phyloP scores from a whole-genome alignment of 495 filamentous ascomycete species.

The Achaetomiella virescens region DNA sequence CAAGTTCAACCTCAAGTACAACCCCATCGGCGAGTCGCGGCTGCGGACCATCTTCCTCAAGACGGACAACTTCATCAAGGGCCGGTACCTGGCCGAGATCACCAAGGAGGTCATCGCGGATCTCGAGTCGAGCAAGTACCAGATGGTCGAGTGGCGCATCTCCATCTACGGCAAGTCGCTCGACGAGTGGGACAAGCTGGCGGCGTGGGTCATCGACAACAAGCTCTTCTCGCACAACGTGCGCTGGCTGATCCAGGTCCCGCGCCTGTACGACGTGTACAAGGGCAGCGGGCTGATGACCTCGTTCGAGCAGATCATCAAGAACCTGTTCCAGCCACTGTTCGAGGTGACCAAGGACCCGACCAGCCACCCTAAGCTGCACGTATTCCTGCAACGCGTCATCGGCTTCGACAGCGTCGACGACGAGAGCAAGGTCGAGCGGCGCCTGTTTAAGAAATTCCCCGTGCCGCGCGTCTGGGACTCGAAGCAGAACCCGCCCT shows the following conservation, averaged over 20 bases:
- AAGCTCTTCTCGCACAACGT: slow-evolving; percentile 97
- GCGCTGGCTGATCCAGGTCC: slow-evolving; percentile 94
- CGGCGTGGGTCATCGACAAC: slow-evolving; percentile 98
- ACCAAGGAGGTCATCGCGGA: slow-evolving; percentile 98
- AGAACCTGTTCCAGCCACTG: slow-evolving; percentile 87
- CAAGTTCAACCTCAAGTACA: slow-evolving; percentile 99
- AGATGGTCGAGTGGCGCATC: slow-evolving; percentile 99
- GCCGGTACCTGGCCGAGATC: slow-evolving; percentile 92
- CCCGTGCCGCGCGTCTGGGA: slow-evolving; percentile 84
- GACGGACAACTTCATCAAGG: slow-evolving; percentile 95
- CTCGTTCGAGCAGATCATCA: slow-evolving; percentile 82
- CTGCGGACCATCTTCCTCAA: slow-evolving; percentile 95
- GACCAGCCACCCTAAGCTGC: slow-evolving; percentile 79
- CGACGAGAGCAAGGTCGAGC: slow-evolving; percentile 94
- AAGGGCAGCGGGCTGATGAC: slow-evolving; percentile 80
- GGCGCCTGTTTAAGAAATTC: slow-evolving; percentile 86
- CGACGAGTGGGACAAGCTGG: slow-evolving; percentile 96
- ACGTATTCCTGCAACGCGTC: slow-evolving; percentile 90
- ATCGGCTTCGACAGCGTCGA: slow-evolving; percentile 97
- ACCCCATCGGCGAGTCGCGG: slow-evolving; percentile 92
- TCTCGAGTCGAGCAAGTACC: slow-evolving; percentile 96
- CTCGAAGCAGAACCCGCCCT: slow-evolving; percentile 90
- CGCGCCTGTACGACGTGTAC: slow-evolving; percentile 92
- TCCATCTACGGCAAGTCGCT: slow-evolving; percentile 89
- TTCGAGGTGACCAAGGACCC: slow-evolving; percentile 93